Conservation (phyloP, 768 basidiomycete genomes). For the Lepiota brunneoincarnata region DNA sequence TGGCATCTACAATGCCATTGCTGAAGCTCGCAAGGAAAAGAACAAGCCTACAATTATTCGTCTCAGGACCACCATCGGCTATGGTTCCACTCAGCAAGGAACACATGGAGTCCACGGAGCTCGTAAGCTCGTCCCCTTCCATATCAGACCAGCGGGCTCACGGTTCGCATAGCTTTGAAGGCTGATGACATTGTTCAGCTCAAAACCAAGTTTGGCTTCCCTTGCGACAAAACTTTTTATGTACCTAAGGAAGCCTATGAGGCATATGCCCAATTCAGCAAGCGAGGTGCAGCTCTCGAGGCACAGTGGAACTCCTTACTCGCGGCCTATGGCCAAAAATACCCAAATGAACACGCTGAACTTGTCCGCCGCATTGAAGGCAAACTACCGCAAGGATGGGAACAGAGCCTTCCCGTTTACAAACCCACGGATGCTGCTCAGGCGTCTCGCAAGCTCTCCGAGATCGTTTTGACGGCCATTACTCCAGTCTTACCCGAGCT, state of each 20-base stretch:
- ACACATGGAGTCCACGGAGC: constrained; percentile 94
- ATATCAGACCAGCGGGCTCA: background rate
- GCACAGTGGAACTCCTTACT: constrained; percentile 72
- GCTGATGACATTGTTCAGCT: constrained; percentile 82
- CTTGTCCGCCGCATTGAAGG: constrained; percentile 83
- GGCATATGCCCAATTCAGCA: constrained; percentile 61
- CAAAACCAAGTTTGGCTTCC: constrained; percentile 84
- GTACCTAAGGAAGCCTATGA: constrained; percentile 74
- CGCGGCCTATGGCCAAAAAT: constrained; percentile 67
- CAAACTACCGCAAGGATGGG: constrained; percentile 83
- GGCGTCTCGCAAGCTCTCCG: constrained; percentile 91
- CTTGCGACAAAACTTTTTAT: constrained; percentile 72
- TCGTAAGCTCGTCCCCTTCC: constrained; percentile 54
- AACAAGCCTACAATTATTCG: constrained; percentile 86
- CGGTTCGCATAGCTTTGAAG: constrained; percentile 66
- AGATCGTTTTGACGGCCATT: constrained; percentile 80
- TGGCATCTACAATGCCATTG: constrained; percentile 76
- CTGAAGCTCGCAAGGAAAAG: constrained; percentile 70
- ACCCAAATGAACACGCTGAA: constrained; percentile 83
- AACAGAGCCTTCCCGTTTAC: constrained; percentile 82
- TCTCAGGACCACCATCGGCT: constrained; percentile 89
- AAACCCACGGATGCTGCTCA: constrained; percentile 79
- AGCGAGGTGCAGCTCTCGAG: constrained; percentile 74
- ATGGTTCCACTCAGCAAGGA: constrained; percentile 89
- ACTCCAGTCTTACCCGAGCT: constrained; percentile 79